These are phyloP conservation scores for Akanthomyces dipterigenus DNA, from an alignment of 2,329 filamentous ascomycete species.

Conservation along the genomic window DNA sequence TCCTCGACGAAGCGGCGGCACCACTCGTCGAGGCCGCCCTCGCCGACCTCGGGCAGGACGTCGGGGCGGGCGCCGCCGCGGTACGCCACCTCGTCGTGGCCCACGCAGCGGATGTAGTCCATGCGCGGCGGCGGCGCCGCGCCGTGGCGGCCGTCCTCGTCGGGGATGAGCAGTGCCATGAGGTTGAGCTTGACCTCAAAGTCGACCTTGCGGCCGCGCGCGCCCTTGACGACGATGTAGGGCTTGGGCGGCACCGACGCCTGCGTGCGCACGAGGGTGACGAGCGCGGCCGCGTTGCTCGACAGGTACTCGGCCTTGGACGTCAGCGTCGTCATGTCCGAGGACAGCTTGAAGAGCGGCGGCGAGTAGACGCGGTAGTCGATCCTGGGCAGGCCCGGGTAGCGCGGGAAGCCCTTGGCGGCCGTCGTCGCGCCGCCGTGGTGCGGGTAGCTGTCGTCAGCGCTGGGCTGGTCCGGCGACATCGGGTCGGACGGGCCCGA, in stretches of 20 bases:
- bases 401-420: slow-evolving; percentile 24
- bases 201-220: slow-evolving; percentile 37
- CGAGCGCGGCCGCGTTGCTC: slow-evolving; percentile 36
- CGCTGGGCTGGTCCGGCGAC: slow-evolving; percentile 11
- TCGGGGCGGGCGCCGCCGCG: slow-evolving; percentile 39
- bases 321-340: slow-evolving; percentile 40
- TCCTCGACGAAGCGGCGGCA: slow-evolving; percentile 42
- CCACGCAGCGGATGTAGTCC: slow-evolving; percentile 48
- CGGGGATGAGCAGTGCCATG: slow-evolving; percentile 45
- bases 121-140: no score
- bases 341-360: slow-evolving; percentile 43
- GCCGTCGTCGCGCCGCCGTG: slow-evolving; percentile 17
- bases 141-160: slow-evolving; percentile 35
- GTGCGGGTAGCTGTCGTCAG: slow-evolving; percentile 12
- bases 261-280: slow-evolving; percentile 39
- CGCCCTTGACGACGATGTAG: slow-evolving; percentile 42
- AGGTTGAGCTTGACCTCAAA: slow-evolving; percentile 50
- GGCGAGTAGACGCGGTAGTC: slow-evolving; percentile 49
- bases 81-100: slow-evolving; percentile 41
- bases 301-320: slow-evolving; percentile 44
- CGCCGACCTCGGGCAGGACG: slow-evolving; percentile 36
- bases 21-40: slow-evolving; percentile 42
- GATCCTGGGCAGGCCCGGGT: slow-evolving; percentile 41
- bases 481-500: slow-evolving; percentile 24
- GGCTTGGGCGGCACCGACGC: slow-evolving; percentile 50